Percentiles rank a stretch among this genome's conserved stretches.
These are phyloP conservation scores for Penicillium freii DNA, from an alignment of 2,329 filamentous ascomycete species.

Conservation along the genomic window DNA sequence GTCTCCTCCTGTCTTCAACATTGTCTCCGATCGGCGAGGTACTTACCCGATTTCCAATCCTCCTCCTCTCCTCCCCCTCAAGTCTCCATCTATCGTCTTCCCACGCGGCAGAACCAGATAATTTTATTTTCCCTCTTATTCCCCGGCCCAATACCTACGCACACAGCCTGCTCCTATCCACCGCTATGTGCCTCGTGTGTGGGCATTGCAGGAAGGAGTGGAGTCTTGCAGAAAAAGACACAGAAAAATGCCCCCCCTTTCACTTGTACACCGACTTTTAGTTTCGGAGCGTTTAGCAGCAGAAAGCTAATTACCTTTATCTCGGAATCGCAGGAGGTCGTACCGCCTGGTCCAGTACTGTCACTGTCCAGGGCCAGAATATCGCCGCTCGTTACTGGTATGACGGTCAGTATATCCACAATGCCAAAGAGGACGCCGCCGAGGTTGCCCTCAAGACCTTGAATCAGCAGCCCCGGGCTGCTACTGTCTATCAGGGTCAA, in stretches of 20 bases:
- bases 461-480: conserved; percentile 26
- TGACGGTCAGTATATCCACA: conserved; percentile 82
- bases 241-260: conserved; percentile 7
- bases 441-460: conserved; percentile 61
- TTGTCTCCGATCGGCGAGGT: conserved; percentile 75
- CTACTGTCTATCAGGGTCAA: conserved; percentile 28
- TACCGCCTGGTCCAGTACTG: conserved; percentile 84
- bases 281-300: conserved; percentile 19
- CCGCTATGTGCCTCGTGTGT: conserved; percentile 15
- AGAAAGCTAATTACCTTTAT: conserved; percentile 26
- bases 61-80: conserved; percentile 2
- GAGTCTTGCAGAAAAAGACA: conserved; percentile 23
- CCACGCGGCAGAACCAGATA: conserved; percentile 26
- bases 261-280: conserved; percentile 36
- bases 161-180: conserved; percentile 6
- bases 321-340: conserved; percentile 64
- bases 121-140: conserved; percentile 32
- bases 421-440: conserved; percentile 87
- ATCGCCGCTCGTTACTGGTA: conserved; percentile 85
- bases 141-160: background rate
- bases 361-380: conserved; percentile 65
- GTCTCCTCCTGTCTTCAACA: conserved; percentile 61
- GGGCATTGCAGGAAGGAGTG: conserved; percentile 26
- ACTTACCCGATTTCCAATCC: conserved; percentile 27
- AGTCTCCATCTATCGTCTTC: conserved; percentile 23